Conservation (phyloP, 208 protist genomes). For the Crithidia brevicula region DNA sequence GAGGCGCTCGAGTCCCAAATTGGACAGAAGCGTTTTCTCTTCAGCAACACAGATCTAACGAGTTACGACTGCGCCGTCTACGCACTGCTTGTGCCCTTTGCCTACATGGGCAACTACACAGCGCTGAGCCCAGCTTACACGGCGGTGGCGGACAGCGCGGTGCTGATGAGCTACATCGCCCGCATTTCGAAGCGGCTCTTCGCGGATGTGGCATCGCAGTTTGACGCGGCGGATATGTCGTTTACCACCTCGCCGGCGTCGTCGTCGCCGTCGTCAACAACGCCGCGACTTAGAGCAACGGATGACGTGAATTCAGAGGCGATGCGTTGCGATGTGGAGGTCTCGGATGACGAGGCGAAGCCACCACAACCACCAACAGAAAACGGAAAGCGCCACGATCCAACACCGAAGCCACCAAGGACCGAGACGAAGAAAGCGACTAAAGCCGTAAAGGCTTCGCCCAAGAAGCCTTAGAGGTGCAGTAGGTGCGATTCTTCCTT, state of each 20-base stretch:
- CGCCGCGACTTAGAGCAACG: neutral
- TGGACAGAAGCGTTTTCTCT: constrained; percentile 42
- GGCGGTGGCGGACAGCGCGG: constrained; percentile 47
- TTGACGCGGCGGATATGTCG: constrained; percentile 15
- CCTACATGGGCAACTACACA: constrained; percentile 46
- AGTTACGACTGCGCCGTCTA: constrained; percentile 78
- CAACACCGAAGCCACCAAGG: too few species aligned
- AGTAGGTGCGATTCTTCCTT: too few species aligned
- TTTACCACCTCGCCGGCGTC: neutral
- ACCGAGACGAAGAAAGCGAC: too few species aligned
- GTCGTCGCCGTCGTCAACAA: neutral
- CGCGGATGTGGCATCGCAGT: constrained; percentile 37
- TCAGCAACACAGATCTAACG: constrained; percentile 38
- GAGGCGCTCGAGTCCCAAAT: constrained; percentile 59
- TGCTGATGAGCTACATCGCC: constrained; percentile 59
- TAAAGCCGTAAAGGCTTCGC: too few species aligned
- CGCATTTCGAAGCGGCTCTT: constrained; percentile 57
- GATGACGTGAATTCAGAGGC: neutral
- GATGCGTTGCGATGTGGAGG: constrained; percentile 6
- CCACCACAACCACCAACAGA: neutral
- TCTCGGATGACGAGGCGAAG: neutral
- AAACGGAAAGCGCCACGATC: too few species aligned
- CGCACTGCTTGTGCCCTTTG: constrained; percentile 59
- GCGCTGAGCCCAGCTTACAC: constrained; percentile 51
- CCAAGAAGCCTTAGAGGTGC: neutral